Evolutionary conservation across 2,329 filamentous ascomycete genomes (phyloP).

Genomic region (Rutstroemia sydowiana): DNA sequence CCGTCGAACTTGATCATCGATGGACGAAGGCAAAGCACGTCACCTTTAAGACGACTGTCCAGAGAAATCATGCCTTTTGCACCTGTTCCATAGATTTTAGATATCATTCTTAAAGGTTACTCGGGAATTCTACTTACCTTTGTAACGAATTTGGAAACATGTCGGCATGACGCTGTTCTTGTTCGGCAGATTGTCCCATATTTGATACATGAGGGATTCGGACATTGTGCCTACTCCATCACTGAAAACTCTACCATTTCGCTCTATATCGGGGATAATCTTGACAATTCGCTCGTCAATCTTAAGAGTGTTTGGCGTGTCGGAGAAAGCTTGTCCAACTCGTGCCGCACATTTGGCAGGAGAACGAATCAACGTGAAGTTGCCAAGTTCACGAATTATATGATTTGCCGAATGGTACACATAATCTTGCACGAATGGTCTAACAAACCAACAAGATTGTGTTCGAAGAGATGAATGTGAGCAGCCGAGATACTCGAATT

Average conservation of each 20-base stretch:
- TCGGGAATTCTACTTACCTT: constrained; percentile 35
- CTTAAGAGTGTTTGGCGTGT: constrained; percentile 58
- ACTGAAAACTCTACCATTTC: constrained; percentile 57
- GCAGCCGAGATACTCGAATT: constrained; percentile 65
- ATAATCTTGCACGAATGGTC: constrained; percentile 35
- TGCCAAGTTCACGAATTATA: constrained; percentile 40
- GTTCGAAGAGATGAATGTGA: constrained; percentile 70
- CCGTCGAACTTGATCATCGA: constrained; percentile 78
- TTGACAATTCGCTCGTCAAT: constrained; percentile 31
- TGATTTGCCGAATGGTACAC: constrained; percentile 28
- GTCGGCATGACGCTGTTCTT: constrained; percentile 45
- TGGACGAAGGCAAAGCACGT: constrained; percentile 52
- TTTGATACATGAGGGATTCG: constrained; percentile 44
- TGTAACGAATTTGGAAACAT: constrained; percentile 67
- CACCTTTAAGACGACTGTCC: constrained; percentile 52
- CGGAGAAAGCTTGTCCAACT: constrained; percentile 63
- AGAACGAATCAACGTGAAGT: constrained; percentile 43
- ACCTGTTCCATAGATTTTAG: constrained; percentile 30
- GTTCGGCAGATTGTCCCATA: constrained; percentile 49
- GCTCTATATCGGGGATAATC: constrained; percentile 45
- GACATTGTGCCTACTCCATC: constrained; percentile 77
- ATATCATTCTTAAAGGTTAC: not conserved
- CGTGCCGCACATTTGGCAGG: constrained; percentile 52
- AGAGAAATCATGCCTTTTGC: constrained; percentile 74
- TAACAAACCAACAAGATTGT: constrained; percentile 63